Percentiles rank a stretch among this genome's conserved stretches.
Conservation (phyloP, 2,329 filamentous ascomycete genomes). For the Colletotrichum tofieldiae region DNA sequence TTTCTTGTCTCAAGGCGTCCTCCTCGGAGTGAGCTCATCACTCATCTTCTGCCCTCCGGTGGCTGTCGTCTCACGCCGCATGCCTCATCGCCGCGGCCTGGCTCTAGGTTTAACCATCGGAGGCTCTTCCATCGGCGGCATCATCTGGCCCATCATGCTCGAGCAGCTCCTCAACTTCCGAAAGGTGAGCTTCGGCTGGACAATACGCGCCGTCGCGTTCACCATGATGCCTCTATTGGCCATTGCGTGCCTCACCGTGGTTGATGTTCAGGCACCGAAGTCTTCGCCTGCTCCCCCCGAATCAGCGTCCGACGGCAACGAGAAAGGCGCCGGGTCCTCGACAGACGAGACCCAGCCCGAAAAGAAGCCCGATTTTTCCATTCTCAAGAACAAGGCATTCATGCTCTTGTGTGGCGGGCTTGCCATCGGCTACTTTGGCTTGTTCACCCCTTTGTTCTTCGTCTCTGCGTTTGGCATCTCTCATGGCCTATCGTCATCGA, state of each 20-base stretch:
- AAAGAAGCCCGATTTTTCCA: conserved; percentile 24
- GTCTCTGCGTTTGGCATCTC: conserved; percentile 68
- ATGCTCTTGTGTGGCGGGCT: conserved; percentile 22
- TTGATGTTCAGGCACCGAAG: conserved; percentile 1
- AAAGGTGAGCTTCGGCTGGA: conserved; percentile 25
- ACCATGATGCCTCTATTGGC: conserved; percentile 18
- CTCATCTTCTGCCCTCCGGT: conserved; percentile 57
- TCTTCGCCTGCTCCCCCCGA: neutral
- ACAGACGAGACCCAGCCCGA: neutral
- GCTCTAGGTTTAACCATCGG: conserved; percentile 53
- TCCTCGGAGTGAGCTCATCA: conserved; percentile 61
- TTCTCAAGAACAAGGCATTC: conserved; percentile 44
- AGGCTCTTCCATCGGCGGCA: conserved; percentile 50
- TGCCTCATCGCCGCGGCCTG: conserved; percentile 48
- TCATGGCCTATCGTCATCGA: conserved; percentile 61
- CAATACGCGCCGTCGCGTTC: conserved; percentile 21
- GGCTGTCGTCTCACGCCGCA: conserved; percentile 53
- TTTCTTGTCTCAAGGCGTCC: conserved; percentile 61
- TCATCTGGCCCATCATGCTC: conserved; percentile 35
- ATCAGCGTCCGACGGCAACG: conserved; percentile 3
- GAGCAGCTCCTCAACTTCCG: conserved; percentile 31
- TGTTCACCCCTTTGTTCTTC: conserved; percentile 70
- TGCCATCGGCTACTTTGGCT: conserved; percentile 49
- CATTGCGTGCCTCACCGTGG: conserved; percentile 44
- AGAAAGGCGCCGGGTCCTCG: conserved; percentile 3